Evolutionary conservation across 768 basidiomycete species (phyloP).

Genomic region (Auricularia heimuer): DNA sequence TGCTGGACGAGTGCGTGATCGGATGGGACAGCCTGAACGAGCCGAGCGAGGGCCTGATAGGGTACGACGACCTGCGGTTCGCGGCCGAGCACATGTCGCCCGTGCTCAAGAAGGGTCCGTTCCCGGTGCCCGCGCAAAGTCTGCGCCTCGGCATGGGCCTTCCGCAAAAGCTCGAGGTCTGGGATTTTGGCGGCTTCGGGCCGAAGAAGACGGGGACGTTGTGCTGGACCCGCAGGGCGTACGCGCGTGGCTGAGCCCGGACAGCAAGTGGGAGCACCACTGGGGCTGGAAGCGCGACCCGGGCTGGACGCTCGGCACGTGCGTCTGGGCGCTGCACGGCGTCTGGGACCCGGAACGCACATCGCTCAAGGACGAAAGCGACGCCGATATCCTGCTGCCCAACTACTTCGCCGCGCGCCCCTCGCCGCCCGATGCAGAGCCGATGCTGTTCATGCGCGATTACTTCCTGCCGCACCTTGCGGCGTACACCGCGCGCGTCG

Average conservation of each 20-base stretch:
- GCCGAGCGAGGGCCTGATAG: conserved; percentile 76
- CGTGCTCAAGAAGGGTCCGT: conserved; percentile 74
- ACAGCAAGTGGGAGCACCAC: conserved; percentile 29
- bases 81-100: conserved; percentile 61
- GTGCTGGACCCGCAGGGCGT: conserved; percentile 78
- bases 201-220: conserved; percentile 58
- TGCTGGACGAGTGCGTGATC: conserved; percentile 80
- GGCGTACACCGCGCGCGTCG: conserved; percentile 46
- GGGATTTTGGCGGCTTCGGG: conserved; percentile 70
- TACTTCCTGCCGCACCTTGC: conserved; percentile 72
- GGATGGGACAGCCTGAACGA: conserved; percentile 98
- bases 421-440: conserved; percentile 1
- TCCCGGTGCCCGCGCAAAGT: conserved; percentile 77
- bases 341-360: conserved; percentile 57
- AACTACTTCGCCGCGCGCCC: conserved; percentile 59
- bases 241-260: conserved; percentile 64
- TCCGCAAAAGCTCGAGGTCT: conserved; percentile 71
- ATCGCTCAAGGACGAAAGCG: conserved; percentile 17
- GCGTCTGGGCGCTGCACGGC: conserved; percentile 81
- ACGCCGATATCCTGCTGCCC: conserved; percentile 54
- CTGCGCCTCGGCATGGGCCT: conserved; percentile 84
- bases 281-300: conserved; percentile 81
- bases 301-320: conserved; percentile 65
- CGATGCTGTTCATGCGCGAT: conserved; percentile 58
- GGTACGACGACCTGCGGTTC: conserved; percentile 54